Base-by-base conservation (phyloP, 2,329 filamentous ascomycete genomes). In the Beauveria australis region DNA sequence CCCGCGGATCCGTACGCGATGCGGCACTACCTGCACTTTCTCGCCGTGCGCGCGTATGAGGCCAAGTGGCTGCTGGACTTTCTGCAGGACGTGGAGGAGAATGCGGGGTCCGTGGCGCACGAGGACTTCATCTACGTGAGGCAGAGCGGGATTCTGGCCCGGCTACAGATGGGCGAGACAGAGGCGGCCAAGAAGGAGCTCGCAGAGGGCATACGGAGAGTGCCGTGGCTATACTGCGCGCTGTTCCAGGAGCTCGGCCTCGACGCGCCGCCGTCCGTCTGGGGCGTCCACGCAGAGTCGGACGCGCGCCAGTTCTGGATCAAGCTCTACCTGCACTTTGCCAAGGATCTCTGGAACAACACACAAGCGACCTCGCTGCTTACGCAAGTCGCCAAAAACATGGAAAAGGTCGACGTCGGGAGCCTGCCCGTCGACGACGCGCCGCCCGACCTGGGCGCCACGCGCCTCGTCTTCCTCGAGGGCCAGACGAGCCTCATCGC, bases 301-400 rank as follows among this genome's bases (percentile, higher is more conserved):
- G 79, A 85, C 51, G 83, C 91, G 65, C 68, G 71, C 22, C 80
- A 83, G 60, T 81, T 96, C 43, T 83, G 91, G 67, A 85, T 86
- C 5, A 85, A 89, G 67, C 79, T 96, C 2, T 96, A 96, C 69
- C 80, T 91, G 30, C 79, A 84, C 61, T 84, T 89, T 49, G 82
- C 89, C 5, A 93, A 92, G 69, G 89, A 93, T 66, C 76, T 96
- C 3, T 97, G 92, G 92, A 92, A 92, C 70, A 91, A 87, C 4
- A 81, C 89, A 0, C 87, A 91, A 67, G 85, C 84, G 16, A 86
- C 81, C 3, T 76, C 79, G 5, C 74, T 96, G 8, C 81, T 97
- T 1, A 80, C 87, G 33, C 85, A 90, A 67, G 84, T 88, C 18
- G 87, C 86, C 49, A 82, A 84, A 63, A 80, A 80, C 12, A 75